These are phyloP conservation scores for Halophytophthora polymorphica DNA, from an alignment of 352 stramenopile genomes.

Conservation along the genomic window DNA sequence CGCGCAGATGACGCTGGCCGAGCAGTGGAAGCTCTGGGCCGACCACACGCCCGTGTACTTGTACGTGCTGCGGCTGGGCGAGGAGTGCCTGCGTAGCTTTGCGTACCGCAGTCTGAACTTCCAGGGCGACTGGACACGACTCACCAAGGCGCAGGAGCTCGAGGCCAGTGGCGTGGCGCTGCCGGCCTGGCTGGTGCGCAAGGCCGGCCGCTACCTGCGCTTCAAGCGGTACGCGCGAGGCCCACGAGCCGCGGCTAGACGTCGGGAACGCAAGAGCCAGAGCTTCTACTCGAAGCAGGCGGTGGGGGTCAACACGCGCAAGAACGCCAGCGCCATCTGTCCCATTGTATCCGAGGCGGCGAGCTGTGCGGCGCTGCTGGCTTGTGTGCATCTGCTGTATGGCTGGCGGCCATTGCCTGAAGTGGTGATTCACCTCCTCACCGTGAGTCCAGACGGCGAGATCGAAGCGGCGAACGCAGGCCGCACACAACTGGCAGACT, in stretches of 20 bases:
- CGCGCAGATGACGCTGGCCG: constrained; percentile 41
- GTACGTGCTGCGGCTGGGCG: constrained; percentile 74
- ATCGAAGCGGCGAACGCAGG: constrained; percentile 5
- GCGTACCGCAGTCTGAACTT: constrained; percentile 82
- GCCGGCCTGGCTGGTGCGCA: constrained; percentile 67
- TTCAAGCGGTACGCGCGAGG: constrained; percentile 83
- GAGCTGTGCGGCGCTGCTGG: constrained; percentile 72
- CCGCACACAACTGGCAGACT: constrained; percentile 27
- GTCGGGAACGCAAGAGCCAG: constrained; percentile 57
- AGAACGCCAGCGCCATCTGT: constrained; percentile 61
- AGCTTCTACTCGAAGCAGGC: constrained; percentile 76
- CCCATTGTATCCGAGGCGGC: constrained; percentile 75
- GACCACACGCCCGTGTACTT: constrained; percentile 79
- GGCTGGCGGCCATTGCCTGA: constrained; percentile 63
- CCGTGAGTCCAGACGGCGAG: constrained; percentile 15
- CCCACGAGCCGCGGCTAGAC: constrained; percentile 51
- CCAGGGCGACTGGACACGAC: constrained; percentile 57
- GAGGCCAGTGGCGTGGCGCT: constrained; percentile 25
- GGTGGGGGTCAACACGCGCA: constrained; percentile 46
- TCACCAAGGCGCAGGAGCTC: constrained; percentile 53
- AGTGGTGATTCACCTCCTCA: constrained; percentile 69
- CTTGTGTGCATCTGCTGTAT: constrained; percentile 78
- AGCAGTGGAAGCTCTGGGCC: constrained; percentile 72
- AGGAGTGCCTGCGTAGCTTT: constrained; percentile 81
- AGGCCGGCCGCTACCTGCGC: constrained; percentile 77